Evolutionary conservation across 345 rosid genomes (phyloP), one percentile per base, ranked within the genome.

Genomic region (Salix koriyanagi): DNA sequence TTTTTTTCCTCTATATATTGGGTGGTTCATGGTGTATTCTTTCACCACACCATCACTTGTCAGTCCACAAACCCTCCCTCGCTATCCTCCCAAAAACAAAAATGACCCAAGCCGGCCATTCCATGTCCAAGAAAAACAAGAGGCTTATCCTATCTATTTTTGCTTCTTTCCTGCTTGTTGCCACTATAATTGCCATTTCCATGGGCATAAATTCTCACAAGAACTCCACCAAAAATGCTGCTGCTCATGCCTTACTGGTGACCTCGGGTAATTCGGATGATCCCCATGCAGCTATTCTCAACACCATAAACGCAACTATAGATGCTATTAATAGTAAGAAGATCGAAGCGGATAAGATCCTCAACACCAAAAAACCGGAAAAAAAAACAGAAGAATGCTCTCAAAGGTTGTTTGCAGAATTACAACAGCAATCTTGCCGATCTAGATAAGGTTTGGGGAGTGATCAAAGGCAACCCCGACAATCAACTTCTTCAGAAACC

Each of bases 351-450:
- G 7, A 81, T 66, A 83, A 71, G 73, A 81, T 83, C 0, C 14
- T 48, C 19, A 15, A 50, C 2, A 10, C 11, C 23, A 10, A n/a
- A 18, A 71, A 36, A 10, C 80, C 90, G 5, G 5, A 87, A 92
- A 0, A 44, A 75, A 3, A 82, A 94, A 0, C 92, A 95, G 75
- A 87, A 81, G 79, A 82, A 81, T 1, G 99, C 99, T 44, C 89
- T 93, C 66, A 88, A 88, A 48, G 93, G 91, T 77, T 95, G 98
- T 77, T 64, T 83, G 13, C 91, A 95, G 88, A 91, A 91, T 28
- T 86, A 93, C 10, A 96, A 89, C 4, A 90, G 84, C 76, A 90
- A 92, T 3, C 87, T 93, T 10, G 97, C 90, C 23, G 99, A 95
- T 80, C 77, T 95, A 10, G 85, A 83, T 50, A 32, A 86, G 6